A percentile compares a stretch with the other conserved stretches of the same genome.
These are phyloP conservation scores for Teunomyces gatunensis DNA, from an alignment of 805 yeast species.

Conservation along the genomic window DNA sequence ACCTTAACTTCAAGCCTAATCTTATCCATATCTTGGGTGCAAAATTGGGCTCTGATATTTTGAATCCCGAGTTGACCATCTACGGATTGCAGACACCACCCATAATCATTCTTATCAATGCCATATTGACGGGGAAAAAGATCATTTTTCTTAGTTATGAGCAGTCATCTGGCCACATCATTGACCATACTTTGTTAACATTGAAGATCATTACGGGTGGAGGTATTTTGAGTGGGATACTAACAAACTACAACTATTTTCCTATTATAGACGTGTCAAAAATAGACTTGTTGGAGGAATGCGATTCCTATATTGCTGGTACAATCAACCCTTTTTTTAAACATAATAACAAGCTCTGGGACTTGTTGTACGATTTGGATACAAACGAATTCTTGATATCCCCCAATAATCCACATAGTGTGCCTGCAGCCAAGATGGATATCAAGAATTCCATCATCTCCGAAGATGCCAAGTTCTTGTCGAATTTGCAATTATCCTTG, in stretches of 20 bases:
- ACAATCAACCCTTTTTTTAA: conserved; percentile 67
- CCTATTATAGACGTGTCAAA: conserved; percentile 65
- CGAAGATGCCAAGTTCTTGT: conserved; percentile 45
- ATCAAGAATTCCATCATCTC: conserved; percentile 36
- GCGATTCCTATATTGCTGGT: conserved; percentile 53
- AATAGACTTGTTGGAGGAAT: conserved; percentile 45
- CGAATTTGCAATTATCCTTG: conserved; percentile 41
- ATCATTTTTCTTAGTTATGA: conserved; percentile 40
- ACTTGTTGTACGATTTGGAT: conserved; percentile 61
- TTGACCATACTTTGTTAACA: conserved; percentile 38
- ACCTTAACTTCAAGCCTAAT: conserved; percentile 39
- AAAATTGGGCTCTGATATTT: conserved; percentile 30
- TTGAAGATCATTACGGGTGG: conserved; percentile 42
- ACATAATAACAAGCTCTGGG: conserved; percentile 54
- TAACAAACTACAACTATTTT: conserved; percentile 41
- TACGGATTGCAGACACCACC: conserved; percentile 56
- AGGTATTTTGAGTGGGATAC: conserved; percentile 41
- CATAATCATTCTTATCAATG: conserved; percentile 32
- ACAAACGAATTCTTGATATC: conserved; percentile 38
- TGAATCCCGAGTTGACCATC: conserved; percentile 47
- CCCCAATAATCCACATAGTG: conserved; percentile 13
- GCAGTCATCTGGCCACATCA: conserved; percentile 41
- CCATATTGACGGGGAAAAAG: conserved; percentile 38
- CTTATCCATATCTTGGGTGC: conserved; percentile 34
- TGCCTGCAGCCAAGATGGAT: not conserved